Base-by-base conservation (phyloP, 257 asterid genomes). In the Phtheirospermum japonicum region DNA sequence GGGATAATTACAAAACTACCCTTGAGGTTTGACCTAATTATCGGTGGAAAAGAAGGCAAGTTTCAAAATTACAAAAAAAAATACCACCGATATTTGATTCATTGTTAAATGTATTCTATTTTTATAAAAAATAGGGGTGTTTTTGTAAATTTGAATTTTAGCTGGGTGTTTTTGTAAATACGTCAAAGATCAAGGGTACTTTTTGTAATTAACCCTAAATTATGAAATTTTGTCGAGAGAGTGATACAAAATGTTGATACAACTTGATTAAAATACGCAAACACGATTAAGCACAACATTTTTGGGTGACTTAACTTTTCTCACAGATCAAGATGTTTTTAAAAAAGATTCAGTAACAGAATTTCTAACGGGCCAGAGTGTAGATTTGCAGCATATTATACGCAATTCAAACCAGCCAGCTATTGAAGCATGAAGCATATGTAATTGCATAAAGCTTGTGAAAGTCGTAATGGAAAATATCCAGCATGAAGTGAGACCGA, bases 401-500 rank as follows among this genome's bases (percentile, higher is more conserved):
- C 28, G 28, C 3, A 23, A 1, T 23, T 2, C 39, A 8, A 2
- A 4, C 39, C 39, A 45, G 12, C 37, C 46, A 45, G 57, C 13
- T 2, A 63, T 31, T 34, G 32, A 34, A 34, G 16, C 48, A 40
- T 4, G 39, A 36, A 36, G 33, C 43, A 34, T 34, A 8, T 66
- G 9, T 4, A 43, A 56, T 33, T 19, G 18, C 32, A 39, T 9
- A 53, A 28, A 26, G 43, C 54, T 37, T 53, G 71, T 12, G 6
- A 31, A 17, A 11, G 9, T 28, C 16, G 19, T 2, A 19, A 1
- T 31, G 42, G 62, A 40, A 57, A 32, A 1, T 28, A 14, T 30
- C 59, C 14, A 65, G 64, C 50, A 66, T n/a, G 37, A 20, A 32
- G 42, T 46, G 18, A 48, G 32, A 14, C 56, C 26, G 23, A 55